These are phyloP conservation scores for Blastobotrys niveus DNA, from an alignment of 1,139 yeast species.

Conservation along the genomic window DNA sequence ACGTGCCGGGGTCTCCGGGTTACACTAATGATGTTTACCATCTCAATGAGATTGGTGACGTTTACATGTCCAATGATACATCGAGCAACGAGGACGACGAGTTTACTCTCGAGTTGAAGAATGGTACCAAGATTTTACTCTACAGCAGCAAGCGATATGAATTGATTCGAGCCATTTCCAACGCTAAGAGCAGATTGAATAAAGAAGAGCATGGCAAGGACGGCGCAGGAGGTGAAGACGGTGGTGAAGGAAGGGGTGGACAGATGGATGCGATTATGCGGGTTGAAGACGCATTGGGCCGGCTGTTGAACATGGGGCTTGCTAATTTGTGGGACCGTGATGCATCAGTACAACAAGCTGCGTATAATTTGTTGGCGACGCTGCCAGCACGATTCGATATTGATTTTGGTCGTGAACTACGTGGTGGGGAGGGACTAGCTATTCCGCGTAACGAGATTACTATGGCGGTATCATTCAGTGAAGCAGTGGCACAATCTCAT, in stretches of 20 bases:
- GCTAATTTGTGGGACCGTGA: slow-evolving; percentile 60
- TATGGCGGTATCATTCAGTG: slow-evolving; percentile 56
- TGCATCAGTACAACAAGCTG: slow-evolving; percentile 55
- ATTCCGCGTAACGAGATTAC: slow-evolving; percentile 68
- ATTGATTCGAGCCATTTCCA: slow-evolving; percentile 27
- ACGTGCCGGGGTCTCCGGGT: slow-evolving; percentile 33
- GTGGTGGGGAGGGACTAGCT: slow-evolving; percentile 56
- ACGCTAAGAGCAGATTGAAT: slow-evolving; percentile 23
- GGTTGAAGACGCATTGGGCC: slow-evolving; percentile 27
- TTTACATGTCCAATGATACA: slow-evolving; percentile 42
- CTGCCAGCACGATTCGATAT: slow-evolving; percentile 55
- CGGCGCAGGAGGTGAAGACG: too few species aligned
- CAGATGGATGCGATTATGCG: slow-evolving; percentile 14
- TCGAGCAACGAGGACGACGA: slow-evolving; percentile 48
- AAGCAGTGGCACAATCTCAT: slow-evolving; percentile 48
- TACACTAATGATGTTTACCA: slow-evolving; percentile 25
- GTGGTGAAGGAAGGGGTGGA: too few species aligned
- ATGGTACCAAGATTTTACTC: slow-evolving; percentile 18
- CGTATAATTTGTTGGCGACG: slow-evolving; percentile 61
- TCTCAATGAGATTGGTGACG: slow-evolving; percentile 41
- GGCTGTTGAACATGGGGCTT: slow-evolving; percentile 55
- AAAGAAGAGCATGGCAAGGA: neutral
- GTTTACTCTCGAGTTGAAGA: slow-evolving; percentile 50
- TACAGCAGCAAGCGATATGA: slow-evolving; percentile 22
- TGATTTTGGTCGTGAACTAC: slow-evolving; percentile 54